Evolutionary conservation across 371 early-diverging fungal genomes (phyloP), one percentile per base, ranked within the genome.

Genomic region (Saksenaea oblongispora): DNA sequence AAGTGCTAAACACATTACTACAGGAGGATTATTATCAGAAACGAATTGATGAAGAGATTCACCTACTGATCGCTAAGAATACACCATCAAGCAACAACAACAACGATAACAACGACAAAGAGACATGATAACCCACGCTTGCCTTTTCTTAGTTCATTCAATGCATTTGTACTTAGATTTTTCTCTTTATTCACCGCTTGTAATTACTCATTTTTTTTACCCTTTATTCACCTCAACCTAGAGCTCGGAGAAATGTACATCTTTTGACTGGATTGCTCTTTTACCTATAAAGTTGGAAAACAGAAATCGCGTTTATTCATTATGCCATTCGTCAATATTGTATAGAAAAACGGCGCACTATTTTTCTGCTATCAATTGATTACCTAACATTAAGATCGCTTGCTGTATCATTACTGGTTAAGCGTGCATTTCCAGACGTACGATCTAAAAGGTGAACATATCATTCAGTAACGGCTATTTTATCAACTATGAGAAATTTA

Each of bases 21-120:
- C 64, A 74, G 60, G 59, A 61, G 14, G 72, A 72, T 5, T 44
- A 70, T 28, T 74, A 74, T 24, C 74, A 72, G 51, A 55, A 64
- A 5, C 72, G 65, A 27, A 57, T 75, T 4, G 70, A 72, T 34
- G 59, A 72, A 53, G 70, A 70, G 34, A 59, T 75, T 17, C 22
- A 22, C 22, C 24, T 47, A 11, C 11, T 47, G 22, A 22, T 47
- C 51, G 22, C 27, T 10, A 47, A 47, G 22, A 22, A 47, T 47
- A 47, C 22, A 3, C 17, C 51, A 22, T 10, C 51, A 31, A 31
- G 31, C 4, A 31, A 31, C 31, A 31, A 2, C 31, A 31, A 31
- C 31, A 31, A 31, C 7, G 31, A 31, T 7, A 31, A 31, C 51
- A 22, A 47, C 24, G 11, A 47, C 51, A 47, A 47, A 22, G 51